Evolutionary conservation across 352 stramenopile species (phyloP), one percentile per base, ranked within the genome.

Genomic region (Phytophthora idaei): DNA sequence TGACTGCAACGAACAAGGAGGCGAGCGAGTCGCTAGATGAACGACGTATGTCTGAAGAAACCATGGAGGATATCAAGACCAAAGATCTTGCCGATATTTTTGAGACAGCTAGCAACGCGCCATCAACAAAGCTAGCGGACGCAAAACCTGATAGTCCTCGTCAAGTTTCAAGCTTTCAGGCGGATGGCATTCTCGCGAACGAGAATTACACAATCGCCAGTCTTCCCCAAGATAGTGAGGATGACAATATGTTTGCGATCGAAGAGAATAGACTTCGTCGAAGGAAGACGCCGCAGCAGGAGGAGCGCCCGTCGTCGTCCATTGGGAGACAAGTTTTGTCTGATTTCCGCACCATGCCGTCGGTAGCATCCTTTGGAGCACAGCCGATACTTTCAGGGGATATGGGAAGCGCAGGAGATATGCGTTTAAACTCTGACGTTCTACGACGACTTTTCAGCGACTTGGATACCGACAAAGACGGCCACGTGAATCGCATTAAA

Each of bases 381-480:
- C 74, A 59, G 0, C 53, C 67, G 0, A 53, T 74, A 27, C 29
- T 67, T 28, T 73, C 63, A 15, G 49, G 37, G 17, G 46, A 37
- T 11, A 32, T 67, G 2, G 67, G 61, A 48, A 41, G 57, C n/a
- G n/a, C 15, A 50, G 51, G 59, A 29, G 25, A 53, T 10, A 61
- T 28, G n/a, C 39, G 56, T 14, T 67, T 90, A 4, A 87, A 89
- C 21, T 60, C 61, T 3, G 78, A 90, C 46, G 72, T 93, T 8
- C 60, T 95, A 42, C 82, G 87, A 1, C 77, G 85, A 2, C 81
- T 95, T n/a, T 95, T 95, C 53, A 90, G 71, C 37, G 83, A 93
- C 51, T 58, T 95, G 44, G 87, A 95, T 54, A 55, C 61, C 0
- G 78, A 95, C 53, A 79, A 70, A 29, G 85, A 95, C 51, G 82